These are phyloP conservation scores for Vaccinium darrowii DNA, from an alignment of 148 eudicot species.

Conservation along the genomic window DNA sequence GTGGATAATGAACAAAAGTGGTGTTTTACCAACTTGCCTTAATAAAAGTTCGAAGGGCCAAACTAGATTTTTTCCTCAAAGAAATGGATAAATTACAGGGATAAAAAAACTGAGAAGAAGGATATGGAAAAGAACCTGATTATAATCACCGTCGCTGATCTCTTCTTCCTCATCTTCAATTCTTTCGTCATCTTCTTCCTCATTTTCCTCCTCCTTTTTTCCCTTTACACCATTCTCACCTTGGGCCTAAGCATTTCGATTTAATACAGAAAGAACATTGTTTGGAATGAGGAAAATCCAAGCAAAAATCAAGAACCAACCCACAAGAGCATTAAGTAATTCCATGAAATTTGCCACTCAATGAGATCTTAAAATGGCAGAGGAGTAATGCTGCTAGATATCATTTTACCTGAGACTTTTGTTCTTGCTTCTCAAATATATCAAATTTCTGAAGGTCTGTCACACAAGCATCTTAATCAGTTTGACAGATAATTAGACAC, in stretches of 20 bases:
- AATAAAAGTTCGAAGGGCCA: no score
- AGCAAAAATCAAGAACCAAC: slow-evolving; percentile 16
- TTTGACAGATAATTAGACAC: neutral
- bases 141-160: slow-evolving; percentile 45
- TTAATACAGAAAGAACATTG: neutral
- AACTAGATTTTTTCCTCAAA: no score
- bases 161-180: slow-evolving; percentile 36
- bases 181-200: slow-evolving; percentile 38
- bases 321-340: neutral
- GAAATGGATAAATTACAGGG: no score
- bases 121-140: slow-evolving; percentile 24
- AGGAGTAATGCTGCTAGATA: neutral
- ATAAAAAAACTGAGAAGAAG: neutral
- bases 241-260: slow-evolving; percentile 26
- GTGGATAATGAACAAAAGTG: no score
- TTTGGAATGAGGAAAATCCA: neutral
- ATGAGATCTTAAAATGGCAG: neutral
- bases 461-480: slow-evolving; percentile 17
- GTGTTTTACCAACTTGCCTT: no score
- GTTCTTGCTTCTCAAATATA: slow-evolving; percentile 45
- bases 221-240: slow-evolving; percentile 26
- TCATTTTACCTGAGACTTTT: slow-evolving; percentile 30
- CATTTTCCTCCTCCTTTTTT: slow-evolving; percentile 40
- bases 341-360: neutral
- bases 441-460: slow-evolving; percentile 38